phyloP scores from a whole-genome alignment of 2,329 filamentous ascomycete genomes.

The Diaporthe sp. region DNA sequence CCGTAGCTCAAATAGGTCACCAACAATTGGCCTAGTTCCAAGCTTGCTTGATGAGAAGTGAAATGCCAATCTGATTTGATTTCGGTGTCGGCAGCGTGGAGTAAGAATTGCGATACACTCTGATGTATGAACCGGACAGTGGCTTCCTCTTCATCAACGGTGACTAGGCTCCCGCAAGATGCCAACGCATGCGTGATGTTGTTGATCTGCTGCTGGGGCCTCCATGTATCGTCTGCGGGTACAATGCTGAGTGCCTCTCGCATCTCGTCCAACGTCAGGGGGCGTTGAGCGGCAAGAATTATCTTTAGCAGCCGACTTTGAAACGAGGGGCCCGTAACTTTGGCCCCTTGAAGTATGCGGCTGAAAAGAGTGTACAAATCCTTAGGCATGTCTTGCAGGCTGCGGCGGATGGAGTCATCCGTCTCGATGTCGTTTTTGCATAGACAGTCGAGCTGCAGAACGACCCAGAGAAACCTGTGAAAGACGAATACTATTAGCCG shows the following conservation, averaged over 20 bases:
- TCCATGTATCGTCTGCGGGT: not conserved
- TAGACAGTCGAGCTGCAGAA: not conserved
- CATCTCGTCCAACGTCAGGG: not conserved
- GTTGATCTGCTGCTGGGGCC: not conserved
- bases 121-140: not conserved
- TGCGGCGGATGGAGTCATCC: not conserved
- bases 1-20: not conserved
- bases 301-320: not conserved
- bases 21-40: not conserved
- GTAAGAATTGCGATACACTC: not conserved
- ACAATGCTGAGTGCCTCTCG: not conserved
- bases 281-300: not conserved
- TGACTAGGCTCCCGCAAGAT: not conserved
- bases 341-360: not conserved
- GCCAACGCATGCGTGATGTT: not conserved
- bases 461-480: slow-evolving; percentile 1
- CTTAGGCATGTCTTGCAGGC: not conserved
- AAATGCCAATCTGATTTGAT: not conserved
- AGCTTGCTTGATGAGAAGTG: not conserved
- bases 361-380: not conserved
- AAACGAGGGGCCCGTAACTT: not conserved
- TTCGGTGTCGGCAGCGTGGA: not conserved
- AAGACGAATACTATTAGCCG: not conserved
- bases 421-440: not conserved
- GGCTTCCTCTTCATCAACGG: not conserved